Evolutionary conservation across 148 eudicot species (phyloP), one percentile per base, ranked within the genome.

Genomic region (Salicornia ramosissima): DNA sequence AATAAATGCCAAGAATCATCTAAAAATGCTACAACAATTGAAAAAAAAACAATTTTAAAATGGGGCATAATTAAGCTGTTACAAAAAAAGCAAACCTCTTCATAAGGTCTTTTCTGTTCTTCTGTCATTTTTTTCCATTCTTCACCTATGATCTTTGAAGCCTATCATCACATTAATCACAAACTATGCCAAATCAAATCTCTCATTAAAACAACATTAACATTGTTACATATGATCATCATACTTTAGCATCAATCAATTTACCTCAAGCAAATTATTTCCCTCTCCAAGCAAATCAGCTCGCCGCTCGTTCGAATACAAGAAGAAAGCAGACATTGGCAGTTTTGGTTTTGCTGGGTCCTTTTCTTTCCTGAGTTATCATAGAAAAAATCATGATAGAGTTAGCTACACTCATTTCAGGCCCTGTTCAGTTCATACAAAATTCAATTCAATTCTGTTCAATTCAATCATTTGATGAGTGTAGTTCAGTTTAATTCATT

Each of bases 111-210:
- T 66, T 65, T 90, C 42, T 93, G 81, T 57, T 80, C 64, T 47
- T 86, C 96, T 30, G 86, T 77, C 98, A 93, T 83, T 78, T 68
- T 90, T 83, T 88, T 93, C 98, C 98, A 93, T 74, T 93, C 95
- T 81, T 90, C 92, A 39, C 96, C 90, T 5, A 82, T 82, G 51
- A 90, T 79, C 85, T 86, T 93, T 18, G 95, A 90, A 72, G 83
- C 77, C 96, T 89, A 28, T 34, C 54, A 61, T n/a, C 31, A 64
- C 12, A 61, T 63, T 22, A 46, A 4, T 36, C 5, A 64, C 24
- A 31, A 1, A 49, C 5, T 33, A 59, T 1, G 15, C 49, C 16
- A 70, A 10, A 14, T 59, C 5, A 68, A 34, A 24, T 53, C 36
- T 39, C 36, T 39, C 9, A 12, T 3, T 53, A n/a, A 3, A 51